Conservation (phyloP, 768 basidiomycete genomes). For the Tylopilus cervinicoccineus region DNA sequence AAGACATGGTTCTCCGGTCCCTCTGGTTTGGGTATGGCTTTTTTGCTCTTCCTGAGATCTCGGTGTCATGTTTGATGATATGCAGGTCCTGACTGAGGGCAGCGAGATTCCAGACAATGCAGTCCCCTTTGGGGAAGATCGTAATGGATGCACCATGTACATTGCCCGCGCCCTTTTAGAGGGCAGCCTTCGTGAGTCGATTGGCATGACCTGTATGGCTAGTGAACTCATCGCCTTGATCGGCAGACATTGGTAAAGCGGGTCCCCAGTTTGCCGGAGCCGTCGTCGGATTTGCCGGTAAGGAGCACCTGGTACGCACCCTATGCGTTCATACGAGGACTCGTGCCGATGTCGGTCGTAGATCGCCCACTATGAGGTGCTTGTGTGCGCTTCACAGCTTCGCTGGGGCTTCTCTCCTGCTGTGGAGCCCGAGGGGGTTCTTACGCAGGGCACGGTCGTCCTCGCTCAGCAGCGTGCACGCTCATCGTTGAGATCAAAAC, state of each 20-base stretch:
- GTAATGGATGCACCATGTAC: slow-evolving; percentile 25
- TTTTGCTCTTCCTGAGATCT: neutral
- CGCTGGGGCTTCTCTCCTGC: slow-evolving; percentile 29
- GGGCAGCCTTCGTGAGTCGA: slow-evolving; percentile 28
- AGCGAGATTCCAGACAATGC: slow-evolving; percentile 33
- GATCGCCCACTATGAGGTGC: slow-evolving; percentile 33
- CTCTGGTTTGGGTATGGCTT: slow-evolving; percentile 30
- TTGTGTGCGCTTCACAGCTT: slow-evolving; percentile 33
- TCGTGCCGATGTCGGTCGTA: slow-evolving; percentile 6
- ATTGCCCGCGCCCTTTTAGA: slow-evolving; percentile 32
- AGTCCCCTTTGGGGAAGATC: slow-evolving; percentile 31
- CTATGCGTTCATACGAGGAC: neutral
- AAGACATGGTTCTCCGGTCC: slow-evolving; percentile 25
- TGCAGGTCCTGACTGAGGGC: slow-evolving; percentile 28
- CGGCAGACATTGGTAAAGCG: slow-evolving; percentile 34
- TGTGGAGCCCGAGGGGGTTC: slow-evolving; percentile 5
- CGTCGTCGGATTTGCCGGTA: slow-evolving; percentile 31
- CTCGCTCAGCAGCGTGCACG: slow-evolving; percentile 24
- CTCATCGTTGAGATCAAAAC: neutral
- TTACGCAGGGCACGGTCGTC: slow-evolving; percentile 28
- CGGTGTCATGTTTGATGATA: neutral
- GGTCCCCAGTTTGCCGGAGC: slow-evolving; percentile 30
- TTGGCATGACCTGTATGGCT: neutral
- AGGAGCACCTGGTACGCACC: slow-evolving; percentile 28
- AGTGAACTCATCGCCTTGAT: neutral